phyloP scores from a whole-genome alignment of 257 asterid genomes.

The Lycium barbarum region DNA sequence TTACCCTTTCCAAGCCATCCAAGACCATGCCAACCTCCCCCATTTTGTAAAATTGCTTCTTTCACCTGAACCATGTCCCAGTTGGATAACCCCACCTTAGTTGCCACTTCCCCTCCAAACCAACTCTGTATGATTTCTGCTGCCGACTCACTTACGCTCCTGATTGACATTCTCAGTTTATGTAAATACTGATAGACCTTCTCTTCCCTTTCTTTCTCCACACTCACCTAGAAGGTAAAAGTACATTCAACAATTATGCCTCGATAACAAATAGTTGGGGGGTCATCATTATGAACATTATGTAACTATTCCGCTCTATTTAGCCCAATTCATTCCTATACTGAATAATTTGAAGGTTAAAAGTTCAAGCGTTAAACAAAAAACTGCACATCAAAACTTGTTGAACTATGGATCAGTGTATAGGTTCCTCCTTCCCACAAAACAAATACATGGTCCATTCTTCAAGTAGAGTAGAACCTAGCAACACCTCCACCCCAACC shows the following conservation, averaged over 20 bases:
- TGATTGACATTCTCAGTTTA: slow-evolving; percentile 65
- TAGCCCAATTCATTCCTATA: background rate
- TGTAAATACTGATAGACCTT: slow-evolving; percentile 88
- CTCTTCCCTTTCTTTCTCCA: slow-evolving; percentile 54
- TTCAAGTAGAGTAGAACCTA: background rate
- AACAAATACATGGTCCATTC: background rate
- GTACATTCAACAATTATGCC: background rate
- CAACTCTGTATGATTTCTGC: slow-evolving; percentile 64
- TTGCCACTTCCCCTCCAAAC: slow-evolving; percentile 67
- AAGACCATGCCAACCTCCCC: slow-evolving; percentile 98
- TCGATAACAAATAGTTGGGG: background rate
- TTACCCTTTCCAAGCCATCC: slow-evolving; percentile 90
- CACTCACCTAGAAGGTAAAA: slow-evolving; percentile 62
- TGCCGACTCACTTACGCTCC: slow-evolving; percentile 62
- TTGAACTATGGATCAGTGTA: background rate
- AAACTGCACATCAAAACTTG: background rate
- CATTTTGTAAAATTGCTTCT: slow-evolving; percentile 64
- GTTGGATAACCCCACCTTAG: slow-evolving; percentile 49
- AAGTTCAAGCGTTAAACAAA: background rate
- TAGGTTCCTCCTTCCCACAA: background rate
- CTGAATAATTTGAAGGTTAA: background rate
- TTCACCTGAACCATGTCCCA: slow-evolving; percentile 56
- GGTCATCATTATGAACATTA: background rate
- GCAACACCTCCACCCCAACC: background rate
- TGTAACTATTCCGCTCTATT: background rate